These are phyloP conservation scores for Singerocomus rubriflavus DNA, from an alignment of 1,284 basidiomycete genomes.

Conservation along the genomic window DNA sequence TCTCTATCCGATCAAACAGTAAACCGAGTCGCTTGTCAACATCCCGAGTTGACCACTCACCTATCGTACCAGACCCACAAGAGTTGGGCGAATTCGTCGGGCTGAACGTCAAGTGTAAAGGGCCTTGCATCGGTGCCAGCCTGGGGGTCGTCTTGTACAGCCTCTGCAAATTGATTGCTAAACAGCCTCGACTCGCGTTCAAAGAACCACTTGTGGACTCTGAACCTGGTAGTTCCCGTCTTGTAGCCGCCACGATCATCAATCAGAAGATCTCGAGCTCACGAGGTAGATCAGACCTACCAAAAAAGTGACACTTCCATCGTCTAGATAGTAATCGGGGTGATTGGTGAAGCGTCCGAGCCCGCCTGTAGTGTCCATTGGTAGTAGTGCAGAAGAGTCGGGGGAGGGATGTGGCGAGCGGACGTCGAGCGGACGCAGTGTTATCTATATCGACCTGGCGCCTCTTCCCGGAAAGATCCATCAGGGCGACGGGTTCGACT, in stretches of 20 bases:
- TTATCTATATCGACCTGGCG: conserved; percentile 25
- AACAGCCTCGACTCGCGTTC: conserved; percentile 59
- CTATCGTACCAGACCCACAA: conserved; percentile 72
- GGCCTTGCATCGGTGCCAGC: conserved; percentile 41
- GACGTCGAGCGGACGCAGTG: background rate
- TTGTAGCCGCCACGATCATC: conserved; percentile 20
- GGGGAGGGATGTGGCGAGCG: background rate
- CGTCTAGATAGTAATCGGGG: conserved; percentile 14
- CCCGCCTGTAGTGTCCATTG: conserved; percentile 15
- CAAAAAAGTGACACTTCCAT: conserved; percentile 22
- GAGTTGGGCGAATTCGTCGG: conserved; percentile 53
- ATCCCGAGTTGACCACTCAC: conserved; percentile 31
- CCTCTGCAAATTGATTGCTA: conserved; percentile 40
- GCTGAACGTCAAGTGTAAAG: conserved; percentile 46
- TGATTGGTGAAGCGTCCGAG: conserved; percentile 6
- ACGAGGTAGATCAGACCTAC: conserved; percentile 12
- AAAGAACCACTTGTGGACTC: conserved; percentile 63
- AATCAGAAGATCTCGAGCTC: conserved; percentile 5
- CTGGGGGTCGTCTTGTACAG: conserved; percentile 31
- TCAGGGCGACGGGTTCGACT: conserved; percentile 6
- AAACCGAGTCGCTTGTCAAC: background rate
- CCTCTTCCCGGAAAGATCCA: conserved; percentile 19
- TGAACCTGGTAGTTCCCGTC: conserved; percentile 50
- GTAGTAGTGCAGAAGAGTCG: background rate
- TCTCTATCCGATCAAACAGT: conserved; percentile 13